Base-by-base conservation (phyloP, 2,329 filamentous ascomycete genomes). In the Cladosporium cucumerinum region DNA sequence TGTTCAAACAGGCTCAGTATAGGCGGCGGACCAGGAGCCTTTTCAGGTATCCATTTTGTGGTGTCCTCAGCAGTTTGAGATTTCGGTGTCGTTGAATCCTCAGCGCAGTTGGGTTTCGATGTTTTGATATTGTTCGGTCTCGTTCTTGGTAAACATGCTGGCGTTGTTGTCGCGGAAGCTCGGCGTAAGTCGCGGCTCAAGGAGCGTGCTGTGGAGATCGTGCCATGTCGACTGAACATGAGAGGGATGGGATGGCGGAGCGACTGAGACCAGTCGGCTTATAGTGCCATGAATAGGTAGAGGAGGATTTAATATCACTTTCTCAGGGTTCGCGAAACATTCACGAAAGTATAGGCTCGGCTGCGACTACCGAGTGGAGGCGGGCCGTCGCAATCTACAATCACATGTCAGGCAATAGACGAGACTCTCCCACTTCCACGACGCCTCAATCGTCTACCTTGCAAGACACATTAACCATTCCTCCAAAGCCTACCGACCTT, bases 181-280 rank as follows among this genome's bases (percentile, higher is more conserved):
- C 49, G 49, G 7, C 43, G 25, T 25, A 49, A 54, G 10, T 25
- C 2, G 23, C 49, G 36, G 8, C 32, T 62, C 49, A 62, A 30
- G 49, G 30, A 54, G 23, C 49, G 60, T 34, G 32, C n/a, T 28
- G 49, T 55, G 25, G 16, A 46, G 6, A 25, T 26, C 14, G 43
- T 8, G 48, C 48, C 60, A 62, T 62, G 49, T 36, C 60, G 60
- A 43, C 32, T 55, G 25, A 62, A 62, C 60, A 62, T 62, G 28
- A 55, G 60, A 55, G 34, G 14, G 16, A n/a, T 26, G 49, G 18
- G 3, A n/a, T 28, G 34, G 60, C 28, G 32, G 25, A 55, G 60
- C 60, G 49, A 62, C 60, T 54, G 60, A 14, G 26, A 46, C 34
- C 49, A 55, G 49, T 55, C 60, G 60, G 60, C 49, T 62, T 62